phyloP scores from a whole-genome alignment of 148 eudicot species.

The Arctostaphylos glauca region DNA sequence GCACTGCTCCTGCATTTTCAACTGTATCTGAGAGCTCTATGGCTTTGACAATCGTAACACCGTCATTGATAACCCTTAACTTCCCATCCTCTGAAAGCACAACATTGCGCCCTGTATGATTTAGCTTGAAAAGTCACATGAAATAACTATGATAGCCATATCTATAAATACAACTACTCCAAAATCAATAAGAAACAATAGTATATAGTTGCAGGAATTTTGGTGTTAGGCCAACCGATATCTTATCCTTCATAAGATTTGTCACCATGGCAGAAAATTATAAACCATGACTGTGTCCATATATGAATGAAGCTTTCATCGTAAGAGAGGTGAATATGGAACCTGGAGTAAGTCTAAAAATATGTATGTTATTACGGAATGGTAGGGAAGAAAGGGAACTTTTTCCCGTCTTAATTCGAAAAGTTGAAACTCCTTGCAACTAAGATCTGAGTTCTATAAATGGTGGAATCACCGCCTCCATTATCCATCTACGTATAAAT shows the following conservation, averaged over 20 bases:
- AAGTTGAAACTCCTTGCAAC: neutral
- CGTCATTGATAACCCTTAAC: constrained; percentile 86
- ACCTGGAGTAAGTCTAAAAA: neutral
- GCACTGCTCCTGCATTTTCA: constrained; percentile 79
- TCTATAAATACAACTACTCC: neutral
- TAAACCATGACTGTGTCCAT: neutral
- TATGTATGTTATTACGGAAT: neutral
- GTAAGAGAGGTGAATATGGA: neutral
- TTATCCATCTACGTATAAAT: neutral
- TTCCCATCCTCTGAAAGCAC: constrained; percentile 69
- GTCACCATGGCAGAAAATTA: neutral
- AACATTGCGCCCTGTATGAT: constrained; percentile 85
- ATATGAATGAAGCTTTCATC: neutral
- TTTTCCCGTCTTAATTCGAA: neutral
- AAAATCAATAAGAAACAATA: neutral
- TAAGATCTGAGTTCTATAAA: neutral
- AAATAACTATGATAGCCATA: constrained; percentile 3
- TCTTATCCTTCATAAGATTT: neutral
- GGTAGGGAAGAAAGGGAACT: neutral
- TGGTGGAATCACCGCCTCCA: neutral
- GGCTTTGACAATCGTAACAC: constrained; percentile 82
- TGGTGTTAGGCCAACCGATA: neutral
- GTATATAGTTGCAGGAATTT: neutral
- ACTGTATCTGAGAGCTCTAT: constrained; percentile 84
- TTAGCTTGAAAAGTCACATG: neutral